Conservation (phyloP, 176 grass and related monocot genomes). For the Panicum miliaceum region DNA sequence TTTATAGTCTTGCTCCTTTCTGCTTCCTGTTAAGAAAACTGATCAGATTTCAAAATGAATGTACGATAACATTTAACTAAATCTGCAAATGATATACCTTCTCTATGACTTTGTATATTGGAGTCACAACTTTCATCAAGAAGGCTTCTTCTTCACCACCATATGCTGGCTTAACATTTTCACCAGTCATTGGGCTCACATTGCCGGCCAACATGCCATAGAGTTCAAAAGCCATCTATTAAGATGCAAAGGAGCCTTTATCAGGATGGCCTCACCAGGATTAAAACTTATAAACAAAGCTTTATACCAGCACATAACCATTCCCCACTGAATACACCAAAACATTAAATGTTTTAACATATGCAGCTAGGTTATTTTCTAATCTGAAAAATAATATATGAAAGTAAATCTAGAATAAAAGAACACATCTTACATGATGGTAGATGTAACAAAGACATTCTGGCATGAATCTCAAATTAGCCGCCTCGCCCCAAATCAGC, state of each 20-base stretch:
- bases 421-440: slow-evolving; percentile 84
- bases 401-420: background rate
- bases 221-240: slow-evolving; percentile 96
- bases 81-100: slow-evolving; percentile 50
- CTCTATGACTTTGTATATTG: slow-evolving; percentile 80
- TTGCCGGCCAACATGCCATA: slow-evolving; percentile 87
- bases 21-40: slow-evolving; percentile 73
- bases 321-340: background rate
- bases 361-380: background rate
- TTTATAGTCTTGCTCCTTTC: slow-evolving; percentile 74
- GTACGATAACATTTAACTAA: slow-evolving; percentile 2
- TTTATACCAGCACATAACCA: slow-evolving; percentile 7
- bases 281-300: background rate
- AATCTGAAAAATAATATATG: background rate
- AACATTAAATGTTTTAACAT: slow-evolving; percentile 8
- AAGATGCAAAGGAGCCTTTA: slow-evolving; percentile 33
- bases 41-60: slow-evolving; percentile 32
- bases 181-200: slow-evolving; percentile 89
- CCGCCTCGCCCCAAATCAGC: slow-evolving; percentile 96
- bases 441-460: slow-evolving; percentile 98
- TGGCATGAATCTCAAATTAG: slow-evolving; percentile 99
- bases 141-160: slow-evolving; percentile 87
- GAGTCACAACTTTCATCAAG: slow-evolving; percentile 87
- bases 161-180: slow-evolving; percentile 94
- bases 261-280: slow-evolving; percentile 12